A percentile compares a stretch with the other conserved stretches of the same genome.
Evolutionary conservation across 331 rosid genomes (phyloP).

Genomic region (Pyrus hybrid): DNA sequence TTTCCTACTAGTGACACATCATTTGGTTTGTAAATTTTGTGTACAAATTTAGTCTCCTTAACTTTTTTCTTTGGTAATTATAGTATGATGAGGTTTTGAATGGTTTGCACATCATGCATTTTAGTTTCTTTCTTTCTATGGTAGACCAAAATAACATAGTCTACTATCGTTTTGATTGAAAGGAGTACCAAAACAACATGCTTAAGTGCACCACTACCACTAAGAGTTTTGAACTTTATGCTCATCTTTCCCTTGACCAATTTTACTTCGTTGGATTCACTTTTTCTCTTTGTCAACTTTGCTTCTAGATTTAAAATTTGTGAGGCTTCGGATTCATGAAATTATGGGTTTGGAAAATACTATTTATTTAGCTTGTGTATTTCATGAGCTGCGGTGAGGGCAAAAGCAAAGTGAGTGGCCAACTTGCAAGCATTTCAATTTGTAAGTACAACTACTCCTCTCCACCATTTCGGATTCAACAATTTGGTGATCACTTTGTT

Average conservation of each 20-base stretch:
- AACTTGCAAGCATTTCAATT: background rate
- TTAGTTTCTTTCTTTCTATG: background rate
- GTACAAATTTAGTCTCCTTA: too few species aligned
- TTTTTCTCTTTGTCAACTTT: background rate
- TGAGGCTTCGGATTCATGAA: background rate
- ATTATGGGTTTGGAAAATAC: background rate
- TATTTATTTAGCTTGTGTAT: background rate
- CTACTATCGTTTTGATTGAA: background rate
- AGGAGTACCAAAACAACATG: background rate
- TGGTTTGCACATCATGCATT: background rate
- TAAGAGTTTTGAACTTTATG: background rate
- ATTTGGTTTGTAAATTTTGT: too few species aligned
- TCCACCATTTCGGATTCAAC: too few species aligned
- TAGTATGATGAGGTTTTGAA: background rate
- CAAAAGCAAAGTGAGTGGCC: background rate
- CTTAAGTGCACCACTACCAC: conserved; percentile 9
- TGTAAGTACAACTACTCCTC: background rate
- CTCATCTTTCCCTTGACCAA: conserved; percentile 2
- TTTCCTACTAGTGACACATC: too few species aligned
- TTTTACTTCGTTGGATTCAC: background rate
- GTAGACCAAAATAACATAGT: background rate
- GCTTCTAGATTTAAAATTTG: background rate
- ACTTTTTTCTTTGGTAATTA: background rate
- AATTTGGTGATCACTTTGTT: too few species aligned
- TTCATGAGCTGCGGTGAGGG: background rate